These are phyloP conservation scores for Tricharina praecox DNA, from an alignment of 495 filamentous ascomycete species.

Conservation along the genomic window DNA sequence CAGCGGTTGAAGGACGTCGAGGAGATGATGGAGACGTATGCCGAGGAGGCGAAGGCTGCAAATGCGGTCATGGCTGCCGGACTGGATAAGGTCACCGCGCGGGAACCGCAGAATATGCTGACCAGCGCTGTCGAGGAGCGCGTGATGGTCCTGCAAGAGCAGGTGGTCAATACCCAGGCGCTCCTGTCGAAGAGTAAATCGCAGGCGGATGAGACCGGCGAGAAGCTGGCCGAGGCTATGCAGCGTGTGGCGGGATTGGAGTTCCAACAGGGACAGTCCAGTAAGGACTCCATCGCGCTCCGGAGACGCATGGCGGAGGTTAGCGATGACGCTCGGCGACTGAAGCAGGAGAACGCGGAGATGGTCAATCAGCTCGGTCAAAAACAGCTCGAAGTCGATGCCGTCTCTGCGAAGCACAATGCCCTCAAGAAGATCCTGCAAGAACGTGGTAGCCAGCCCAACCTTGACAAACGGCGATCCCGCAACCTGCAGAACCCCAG, in stretches of 20 bases:
- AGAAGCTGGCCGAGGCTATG: constrained; percentile 80
- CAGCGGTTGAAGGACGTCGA: constrained; percentile 70
- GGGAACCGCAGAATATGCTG: constrained; percentile 35
- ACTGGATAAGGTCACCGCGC: constrained; percentile 49
- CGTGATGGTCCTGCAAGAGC: constrained; percentile 58
- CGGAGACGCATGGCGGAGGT: constrained; percentile 74
- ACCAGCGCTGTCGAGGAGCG: constrained; percentile 51
- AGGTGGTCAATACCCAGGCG: constrained; percentile 57
- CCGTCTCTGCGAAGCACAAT: constrained; percentile 72
- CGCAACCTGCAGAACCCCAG: constrained; percentile 32
- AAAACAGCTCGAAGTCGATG: constrained; percentile 78
- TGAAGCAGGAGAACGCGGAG: constrained; percentile 61
- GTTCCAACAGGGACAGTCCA: constrained; percentile 91
- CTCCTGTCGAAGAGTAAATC: constrained; percentile 73
- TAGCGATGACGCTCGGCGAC: constrained; percentile 57
- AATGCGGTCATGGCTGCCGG: constrained; percentile 69
- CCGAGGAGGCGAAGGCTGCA: constrained; percentile 72
- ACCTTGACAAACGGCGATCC: constrained; percentile 28
- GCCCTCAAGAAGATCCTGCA: constrained; percentile 81
- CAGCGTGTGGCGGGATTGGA: constrained; percentile 92
- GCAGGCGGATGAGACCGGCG: constrained; percentile 73
- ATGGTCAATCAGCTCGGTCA: constrained; percentile 59
- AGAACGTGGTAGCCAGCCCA: constrained; percentile 51
- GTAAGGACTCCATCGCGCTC: constrained; percentile 73
- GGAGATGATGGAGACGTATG: constrained; percentile 74